These are phyloP conservation scores for Tolypocladium album DNA, from an alignment of 2,329 filamentous ascomycete genomes.

Conservation along the genomic window DNA sequence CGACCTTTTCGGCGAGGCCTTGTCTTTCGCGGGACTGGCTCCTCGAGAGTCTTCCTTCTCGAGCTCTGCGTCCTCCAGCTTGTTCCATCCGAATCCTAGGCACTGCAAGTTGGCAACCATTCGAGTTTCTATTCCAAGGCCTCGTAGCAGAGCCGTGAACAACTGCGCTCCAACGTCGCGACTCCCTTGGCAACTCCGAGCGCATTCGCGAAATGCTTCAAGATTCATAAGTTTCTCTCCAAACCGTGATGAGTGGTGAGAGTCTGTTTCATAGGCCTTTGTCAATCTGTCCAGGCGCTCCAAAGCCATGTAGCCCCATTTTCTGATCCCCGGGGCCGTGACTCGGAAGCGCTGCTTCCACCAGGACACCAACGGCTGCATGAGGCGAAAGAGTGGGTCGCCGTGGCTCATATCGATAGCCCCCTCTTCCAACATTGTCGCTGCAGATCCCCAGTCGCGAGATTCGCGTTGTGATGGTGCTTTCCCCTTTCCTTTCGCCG, in stretches of 20 bases:
- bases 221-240: conserved; percentile 65
- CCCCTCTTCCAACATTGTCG: conserved; percentile 58
- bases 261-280: conserved; percentile 55
- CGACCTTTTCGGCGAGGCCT: conserved; percentile 6
- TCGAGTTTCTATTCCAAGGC: conserved; percentile 69
- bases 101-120: conserved; percentile 80
- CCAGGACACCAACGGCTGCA: conserved; percentile 69
- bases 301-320: conserved; percentile 79
- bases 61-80: conserved; percentile 63
- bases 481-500: conserved; percentile 13
- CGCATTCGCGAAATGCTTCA: conserved; percentile 57
- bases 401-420: conserved; percentile 69
- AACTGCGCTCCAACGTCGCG: conserved; percentile 82
- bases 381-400: conserved; percentile 67
- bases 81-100: conserved; percentile 83
- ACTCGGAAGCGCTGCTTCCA: conserved; percentile 81
- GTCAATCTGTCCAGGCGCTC: conserved; percentile 63
- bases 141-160: conserved; percentile 76
- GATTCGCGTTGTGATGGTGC: conserved; percentile 18
- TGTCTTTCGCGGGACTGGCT: background rate
- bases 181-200: conserved; percentile 65
- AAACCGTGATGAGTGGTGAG: conserved; percentile 51
- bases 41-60: conserved; percentile 24
- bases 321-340: conserved; percentile 71
- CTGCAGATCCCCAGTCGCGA: conserved; percentile 60